Percentiles rank a stretch among this genome's conserved stretches.
phyloP scores from a whole-genome alignment of 345 rosid genomes.

The Brassica nigra region DNA sequence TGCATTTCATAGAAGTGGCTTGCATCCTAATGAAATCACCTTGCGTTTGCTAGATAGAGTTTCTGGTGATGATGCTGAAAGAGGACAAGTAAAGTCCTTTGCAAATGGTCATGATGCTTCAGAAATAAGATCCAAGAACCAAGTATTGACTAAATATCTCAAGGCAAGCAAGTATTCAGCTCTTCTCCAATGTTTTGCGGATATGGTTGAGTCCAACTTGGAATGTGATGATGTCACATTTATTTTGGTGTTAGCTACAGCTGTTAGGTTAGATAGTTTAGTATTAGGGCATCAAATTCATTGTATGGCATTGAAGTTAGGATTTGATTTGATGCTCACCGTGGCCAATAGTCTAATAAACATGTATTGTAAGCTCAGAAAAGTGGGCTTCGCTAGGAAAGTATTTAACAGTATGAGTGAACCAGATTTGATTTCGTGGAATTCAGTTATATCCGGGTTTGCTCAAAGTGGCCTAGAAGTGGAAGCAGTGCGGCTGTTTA shows the following conservation, averaged over 20 bases:
- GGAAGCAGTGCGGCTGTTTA: constrained; percentile 50
- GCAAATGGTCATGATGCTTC: constrained; percentile 24
- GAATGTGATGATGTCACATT: constrained; percentile 53
- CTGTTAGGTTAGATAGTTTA: constrained; percentile 40
- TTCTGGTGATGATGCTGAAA: constrained; percentile 40
- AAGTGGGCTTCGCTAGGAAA: constrained; percentile 29
- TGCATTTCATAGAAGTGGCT: constrained; percentile 46
- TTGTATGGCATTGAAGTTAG: constrained; percentile 52
- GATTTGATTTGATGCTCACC: constrained; percentile 45
- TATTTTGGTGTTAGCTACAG: constrained; percentile 51
- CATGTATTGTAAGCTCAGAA: constrained; percentile 57
- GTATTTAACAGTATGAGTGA: constrained; percentile 50
- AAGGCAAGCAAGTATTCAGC: constrained; percentile 38
- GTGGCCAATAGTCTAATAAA: constrained; percentile 58
- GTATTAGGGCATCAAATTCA: constrained; percentile 52
- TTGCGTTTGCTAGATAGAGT: constrained; percentile 39
- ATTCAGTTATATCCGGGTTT: constrained; percentile 54
- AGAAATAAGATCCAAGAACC: constrained; percentile 44
- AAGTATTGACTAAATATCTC: constrained; percentile 44
- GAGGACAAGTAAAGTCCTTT: constrained; percentile 30
- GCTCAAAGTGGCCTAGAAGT: constrained; percentile 46
- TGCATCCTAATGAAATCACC: constrained; percentile 46
- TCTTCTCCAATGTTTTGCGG: constrained; percentile 46
- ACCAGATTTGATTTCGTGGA: constrained; percentile 65
- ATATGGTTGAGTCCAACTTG: constrained; percentile 49